A percentile compares a stretch with the other conserved stretches of the same genome.
Conservation (phyloP, 1,284 basidiomycete species). For the Irpex lacteus region DNA sequence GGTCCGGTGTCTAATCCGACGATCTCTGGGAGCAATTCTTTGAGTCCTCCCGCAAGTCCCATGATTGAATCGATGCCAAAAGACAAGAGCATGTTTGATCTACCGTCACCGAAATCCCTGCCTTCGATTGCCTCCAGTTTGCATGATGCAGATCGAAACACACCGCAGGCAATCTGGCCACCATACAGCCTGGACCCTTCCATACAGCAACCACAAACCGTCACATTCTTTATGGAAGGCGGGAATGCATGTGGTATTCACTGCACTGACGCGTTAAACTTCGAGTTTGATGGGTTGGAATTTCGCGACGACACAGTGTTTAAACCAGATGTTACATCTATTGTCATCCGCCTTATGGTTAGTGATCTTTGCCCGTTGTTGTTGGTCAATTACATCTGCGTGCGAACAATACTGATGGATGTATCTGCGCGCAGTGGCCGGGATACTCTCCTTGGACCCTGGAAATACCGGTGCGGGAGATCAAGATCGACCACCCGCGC, state of each 20-base stretch:
- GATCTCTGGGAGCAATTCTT: no score
- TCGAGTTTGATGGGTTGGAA: constrained; percentile 38
- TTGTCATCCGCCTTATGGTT: constrained; percentile 74
- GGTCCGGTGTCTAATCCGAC: no score
- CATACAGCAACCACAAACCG: constrained; percentile 15
- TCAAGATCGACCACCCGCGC: no score
- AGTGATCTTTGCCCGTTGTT: constrained; percentile 10
- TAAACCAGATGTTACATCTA: constrained; percentile 65
- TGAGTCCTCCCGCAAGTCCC: background rate
- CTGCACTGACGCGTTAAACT: constrained; percentile 49
- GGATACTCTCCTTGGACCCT: no score
- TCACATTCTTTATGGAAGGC: constrained; percentile 51
- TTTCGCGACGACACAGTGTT: constrained; percentile 64
- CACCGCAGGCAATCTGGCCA: constrained; percentile 67
- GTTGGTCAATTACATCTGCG: background rate
- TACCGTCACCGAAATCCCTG: constrained; percentile 9
- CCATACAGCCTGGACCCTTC: constrained; percentile 69
- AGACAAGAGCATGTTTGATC: background rate
- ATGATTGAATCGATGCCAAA: no score
- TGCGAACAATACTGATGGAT: background rate
- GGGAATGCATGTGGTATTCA: constrained; percentile 53
- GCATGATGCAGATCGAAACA: constrained; percentile 21
- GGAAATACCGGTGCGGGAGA: no score
- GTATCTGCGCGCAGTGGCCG: constrained; percentile 53
- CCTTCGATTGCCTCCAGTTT: constrained; percentile 18